phyloP scores from a whole-genome alignment of 1,139 yeast genomes.

The Blastobotrys capitulatus region DNA sequence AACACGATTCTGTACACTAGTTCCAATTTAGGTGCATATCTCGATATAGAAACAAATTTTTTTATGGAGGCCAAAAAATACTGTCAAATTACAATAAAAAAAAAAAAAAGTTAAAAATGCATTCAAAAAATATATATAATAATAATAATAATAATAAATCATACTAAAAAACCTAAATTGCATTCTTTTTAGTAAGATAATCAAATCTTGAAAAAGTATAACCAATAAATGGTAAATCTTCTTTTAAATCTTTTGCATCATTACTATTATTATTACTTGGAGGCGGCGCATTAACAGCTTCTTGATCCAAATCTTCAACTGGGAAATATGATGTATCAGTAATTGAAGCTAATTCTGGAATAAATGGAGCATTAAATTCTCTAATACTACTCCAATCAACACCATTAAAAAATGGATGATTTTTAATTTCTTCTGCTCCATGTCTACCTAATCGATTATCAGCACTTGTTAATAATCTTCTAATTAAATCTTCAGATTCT shows the following conservation, averaged over 20 bases:
- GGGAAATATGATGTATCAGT: conserved; percentile 98
- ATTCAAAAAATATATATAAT: background rate
- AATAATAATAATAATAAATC: background rate
- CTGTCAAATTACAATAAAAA: too few relatives aligned
- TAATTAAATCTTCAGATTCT: conserved; percentile 88
- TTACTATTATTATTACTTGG: conserved; percentile 31
- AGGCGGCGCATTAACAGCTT: conserved; percentile 68
- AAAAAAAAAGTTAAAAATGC: too few relatives aligned
- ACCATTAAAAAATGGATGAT: conserved; percentile 90
- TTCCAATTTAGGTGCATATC: too few relatives aligned
- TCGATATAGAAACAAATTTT: too few relatives aligned
- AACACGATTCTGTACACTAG: too few relatives aligned
- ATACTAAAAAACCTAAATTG: conserved; percentile 40
- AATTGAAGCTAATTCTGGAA: conserved; percentile 75
- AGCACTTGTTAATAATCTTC: conserved; percentile 73
- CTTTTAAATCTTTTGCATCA: conserved; percentile 61
- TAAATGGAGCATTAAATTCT: conserved; percentile 91
- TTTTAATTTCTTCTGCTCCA: conserved; percentile 87
- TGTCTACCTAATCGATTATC: conserved; percentile 86
- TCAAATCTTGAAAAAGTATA: conserved; percentile 94
- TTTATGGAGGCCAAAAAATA: too few relatives aligned
- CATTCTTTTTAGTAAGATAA: conserved; percentile 82
- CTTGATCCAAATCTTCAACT: conserved; percentile 91
- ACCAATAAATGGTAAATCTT: conserved; percentile 94
- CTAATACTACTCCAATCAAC: conserved; percentile 96